Evolutionary conservation across 768 basidiomycete genomes (phyloP), one percentile per base, ranked within the genome.

Genomic region (Macrocybe gigantea): DNA sequence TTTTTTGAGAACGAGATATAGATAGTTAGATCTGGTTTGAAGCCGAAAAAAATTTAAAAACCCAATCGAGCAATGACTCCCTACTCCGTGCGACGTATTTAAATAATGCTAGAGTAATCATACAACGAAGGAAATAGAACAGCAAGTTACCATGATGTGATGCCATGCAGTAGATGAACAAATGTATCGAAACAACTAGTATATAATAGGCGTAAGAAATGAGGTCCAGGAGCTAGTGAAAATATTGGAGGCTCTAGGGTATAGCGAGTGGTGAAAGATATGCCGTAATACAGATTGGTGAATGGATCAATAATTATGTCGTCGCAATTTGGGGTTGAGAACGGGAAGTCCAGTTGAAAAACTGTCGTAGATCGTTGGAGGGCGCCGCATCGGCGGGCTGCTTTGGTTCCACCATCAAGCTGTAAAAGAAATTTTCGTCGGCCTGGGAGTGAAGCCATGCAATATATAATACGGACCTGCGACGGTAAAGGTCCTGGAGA

Each of bases 391-490:
- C 89, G 35, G 85, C 84, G 7, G 85, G 74, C 51, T 90, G 88
- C 60, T 78, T 85, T 41, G 89, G 90, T 62, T 92, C 89, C 49
- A 93, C 84, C 50, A 90, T 74, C 46, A 91, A 72, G 71, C 88
- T 90, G 51, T 38, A 22, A 22, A 22, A 49, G 29, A 44, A 38
- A 29, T 29, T 30, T 33, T 22, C 39, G 48, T 53, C 43, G 37
- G 44, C 48, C 22, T 4, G 22, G 22, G 22, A 22, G 22, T 22
- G 22, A 22, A 22, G 22, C 22, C 22, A 22, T 22, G 43, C 33
- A 5, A 49, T 35, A 34, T 10, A 33, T 22, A 38, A 38, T 10
- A 62, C 78, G 35, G 56, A 87, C 88, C 88, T 91, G 59, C 90
- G 80, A 53, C 89, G 81, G 58, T 93, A 92, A 33, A 93, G 71